These are phyloP conservation scores for Rosa hybrid DNA, from an alignment of 331 rosid species.

Conservation along the genomic window DNA sequence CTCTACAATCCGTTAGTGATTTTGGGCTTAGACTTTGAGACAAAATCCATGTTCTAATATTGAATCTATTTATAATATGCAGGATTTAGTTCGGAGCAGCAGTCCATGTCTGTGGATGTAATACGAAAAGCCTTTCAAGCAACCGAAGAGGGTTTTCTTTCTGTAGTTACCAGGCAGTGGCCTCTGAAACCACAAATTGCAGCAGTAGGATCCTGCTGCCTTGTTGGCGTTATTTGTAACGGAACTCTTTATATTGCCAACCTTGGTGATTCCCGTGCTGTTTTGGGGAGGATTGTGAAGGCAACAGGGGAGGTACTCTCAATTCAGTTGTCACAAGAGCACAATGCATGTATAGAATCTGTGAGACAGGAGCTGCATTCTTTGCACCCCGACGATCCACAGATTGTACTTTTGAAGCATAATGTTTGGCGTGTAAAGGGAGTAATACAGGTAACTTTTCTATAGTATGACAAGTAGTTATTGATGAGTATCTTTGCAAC, in stretches of 20 bases:
- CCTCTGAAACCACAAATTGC: constrained; percentile 82
- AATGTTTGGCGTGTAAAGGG: constrained; percentile 99
- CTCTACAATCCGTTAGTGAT: background rate
- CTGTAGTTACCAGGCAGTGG: constrained; percentile 80
- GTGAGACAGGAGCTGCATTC: constrained; percentile 89
- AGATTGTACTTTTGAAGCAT: constrained; percentile 87
- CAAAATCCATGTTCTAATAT: constrained; percentile 5
- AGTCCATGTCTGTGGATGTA: constrained; percentile 78
- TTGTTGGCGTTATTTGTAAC: constrained; percentile 78
- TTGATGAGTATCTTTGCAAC: constrained; percentile 14
- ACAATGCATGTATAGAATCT: constrained; percentile 79
- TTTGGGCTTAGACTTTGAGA: background rate
- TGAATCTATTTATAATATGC: constrained; percentile 29
- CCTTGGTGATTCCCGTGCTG: constrained; percentile 95
- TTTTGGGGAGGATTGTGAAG: constrained; percentile 84
- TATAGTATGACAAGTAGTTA: constrained; percentile 2
- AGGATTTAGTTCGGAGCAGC: constrained; percentile 91
- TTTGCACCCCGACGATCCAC: constrained; percentile 85
- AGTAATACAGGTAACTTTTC: constrained; percentile 68
- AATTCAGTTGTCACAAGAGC: constrained; percentile 77
- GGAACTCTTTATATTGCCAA: constrained; percentile 86
- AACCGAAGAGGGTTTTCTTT: constrained; percentile 90
- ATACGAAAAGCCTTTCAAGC: constrained; percentile 96
- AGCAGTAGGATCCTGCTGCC: constrained; percentile 99
- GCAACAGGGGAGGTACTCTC: constrained; percentile 91